Evolutionary conservation across 805 yeast genomes (phyloP), one percentile per base, ranked within the genome.

Genomic region (Kodamaea nitidulidarum): DNA sequence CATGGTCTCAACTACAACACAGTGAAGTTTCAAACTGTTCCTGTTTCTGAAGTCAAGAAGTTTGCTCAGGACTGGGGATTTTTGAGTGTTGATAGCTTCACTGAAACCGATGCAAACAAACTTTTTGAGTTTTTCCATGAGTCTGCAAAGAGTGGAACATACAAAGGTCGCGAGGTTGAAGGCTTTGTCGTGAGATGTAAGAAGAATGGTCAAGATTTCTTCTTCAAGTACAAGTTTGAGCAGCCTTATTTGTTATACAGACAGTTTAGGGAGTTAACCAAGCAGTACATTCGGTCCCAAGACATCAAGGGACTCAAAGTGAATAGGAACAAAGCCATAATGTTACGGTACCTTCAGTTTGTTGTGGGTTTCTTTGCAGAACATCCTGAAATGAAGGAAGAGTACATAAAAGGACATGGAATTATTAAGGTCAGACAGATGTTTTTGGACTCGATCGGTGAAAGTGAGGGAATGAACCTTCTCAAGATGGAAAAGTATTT

Each of bases 161-260:
- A 78, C 60, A 64, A 84, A 1, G 80, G 76, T 1, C 65, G 70
- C 27, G 96, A 88, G 47, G 74, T 86, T 6, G 99, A 93, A 63
- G 99, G 99, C 0, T 93, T 91, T 65, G 99, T 93, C 1, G 70
- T 93, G 3, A 71, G 98, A 40, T 78, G 90, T 50, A 69, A 72
- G 33, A 46, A 43, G 12, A 44, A 35, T 12, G 39, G 30, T 8
- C 24, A 26, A 9, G 85, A 81, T 46, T 88, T 75, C 52, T 86
- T 91, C 60, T 93, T 88, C 76, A 93, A 93, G 62, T 93, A 69
- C 66, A 93, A 93, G 60, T 93, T 93, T 58, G 95, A 88, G 49
- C 95, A 93, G 61, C 98, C 98, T 0, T 93, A 93, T 56, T 63
- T 88, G 32, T 73, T 93, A 73, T 93, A 88, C 59, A 73, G 99